Percentiles rank a stretch among this genome's conserved stretches.
phyloP scores from a whole-genome alignment of 192 early-diverging fungal genomes.

The Obelidium mucronatum region DNA sequence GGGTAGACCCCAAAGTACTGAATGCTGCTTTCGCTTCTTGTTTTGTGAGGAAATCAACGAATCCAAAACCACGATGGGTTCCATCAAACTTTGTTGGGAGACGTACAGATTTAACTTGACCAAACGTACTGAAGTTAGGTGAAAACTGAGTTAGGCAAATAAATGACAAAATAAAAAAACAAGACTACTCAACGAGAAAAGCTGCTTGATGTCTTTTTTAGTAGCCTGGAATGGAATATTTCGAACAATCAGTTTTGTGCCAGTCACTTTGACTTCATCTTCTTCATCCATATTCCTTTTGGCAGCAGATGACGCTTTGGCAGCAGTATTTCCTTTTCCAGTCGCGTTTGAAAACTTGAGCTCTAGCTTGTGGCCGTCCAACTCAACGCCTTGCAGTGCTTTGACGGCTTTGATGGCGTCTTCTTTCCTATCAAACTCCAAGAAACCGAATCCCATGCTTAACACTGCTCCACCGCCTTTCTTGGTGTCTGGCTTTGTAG shows the following conservation, averaged over 20 bases:
- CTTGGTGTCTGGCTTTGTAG: constrained; percentile 88
- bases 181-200: constrained; percentile 76
- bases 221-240: constrained; percentile 98
- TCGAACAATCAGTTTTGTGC: constrained; percentile 90
- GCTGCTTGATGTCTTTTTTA: constrained; percentile 88
- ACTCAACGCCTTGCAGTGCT: constrained; percentile 80
- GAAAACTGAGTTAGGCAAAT: background rate
- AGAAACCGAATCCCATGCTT: constrained; percentile 98
- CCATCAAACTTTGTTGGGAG: constrained; percentile 94
- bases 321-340: constrained; percentile 34
- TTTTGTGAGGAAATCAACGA: constrained; percentile 96
- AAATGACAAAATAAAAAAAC: constrained; percentile 1
- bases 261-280: constrained; percentile 66
- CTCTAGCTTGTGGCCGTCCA: constrained; percentile 90
- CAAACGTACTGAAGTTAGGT: constrained; percentile 73
- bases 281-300: constrained; percentile 38
- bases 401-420: constrained; percentile 86
- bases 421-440: constrained; percentile 86
- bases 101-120: constrained; percentile 93
- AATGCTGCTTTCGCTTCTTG: constrained; percentile 93
- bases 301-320: background rate
- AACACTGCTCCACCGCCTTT: constrained; percentile 70
- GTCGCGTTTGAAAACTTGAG: constrained; percentile 89
- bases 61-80: constrained; percentile 96
- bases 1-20: constrained; percentile 85